phyloP scores from a whole-genome alignment of 768 basidiomycete species.

The Tricholomella constricta region DNA sequence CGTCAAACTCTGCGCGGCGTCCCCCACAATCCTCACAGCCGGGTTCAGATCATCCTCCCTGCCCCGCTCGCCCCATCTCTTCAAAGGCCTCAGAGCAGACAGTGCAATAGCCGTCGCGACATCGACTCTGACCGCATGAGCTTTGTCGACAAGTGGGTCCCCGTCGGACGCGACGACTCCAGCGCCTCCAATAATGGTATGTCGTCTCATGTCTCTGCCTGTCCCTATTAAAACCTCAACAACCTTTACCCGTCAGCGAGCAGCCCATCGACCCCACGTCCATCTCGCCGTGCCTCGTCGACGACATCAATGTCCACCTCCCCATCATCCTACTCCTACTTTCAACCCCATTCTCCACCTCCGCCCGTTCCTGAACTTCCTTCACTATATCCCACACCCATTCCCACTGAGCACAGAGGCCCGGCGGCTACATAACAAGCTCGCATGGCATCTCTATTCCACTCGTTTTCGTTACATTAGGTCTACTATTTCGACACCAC shows the following conservation, averaged over 20 bases:
- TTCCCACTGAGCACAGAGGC: not conserved
- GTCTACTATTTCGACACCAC: constrained; percentile 1
- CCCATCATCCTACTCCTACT: constrained; percentile 12
- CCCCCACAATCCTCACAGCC: constrained; percentile 63
- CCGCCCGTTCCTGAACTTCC: constrained; percentile 12
- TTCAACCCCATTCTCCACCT: constrained; percentile 1
- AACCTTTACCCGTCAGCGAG: constrained; percentile 1
- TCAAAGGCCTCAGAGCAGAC: constrained; percentile 9
- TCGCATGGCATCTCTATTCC: not conserved
- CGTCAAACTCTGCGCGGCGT: constrained; percentile 50
- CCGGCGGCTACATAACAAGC: not conserved
- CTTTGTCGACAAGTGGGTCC: constrained; percentile 41
- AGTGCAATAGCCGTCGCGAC: constrained; percentile 11
- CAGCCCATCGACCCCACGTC: not conserved
- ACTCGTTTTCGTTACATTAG: not conserved
- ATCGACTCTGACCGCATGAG: constrained; percentile 21
- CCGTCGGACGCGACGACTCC: constrained; percentile 17
- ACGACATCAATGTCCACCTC: constrained; percentile 5
- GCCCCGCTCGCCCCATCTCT: constrained; percentile 56
- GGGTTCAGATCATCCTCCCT: constrained; percentile 69
- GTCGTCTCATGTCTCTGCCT: not conserved
- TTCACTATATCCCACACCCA: not conserved
- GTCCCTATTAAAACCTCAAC: not conserved
- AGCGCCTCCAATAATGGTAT: not conserved
- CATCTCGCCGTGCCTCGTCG: constrained; percentile 7